Conservation (phyloP, 257 asterid genomes). For the Voacanga thouarsii region DNA sequence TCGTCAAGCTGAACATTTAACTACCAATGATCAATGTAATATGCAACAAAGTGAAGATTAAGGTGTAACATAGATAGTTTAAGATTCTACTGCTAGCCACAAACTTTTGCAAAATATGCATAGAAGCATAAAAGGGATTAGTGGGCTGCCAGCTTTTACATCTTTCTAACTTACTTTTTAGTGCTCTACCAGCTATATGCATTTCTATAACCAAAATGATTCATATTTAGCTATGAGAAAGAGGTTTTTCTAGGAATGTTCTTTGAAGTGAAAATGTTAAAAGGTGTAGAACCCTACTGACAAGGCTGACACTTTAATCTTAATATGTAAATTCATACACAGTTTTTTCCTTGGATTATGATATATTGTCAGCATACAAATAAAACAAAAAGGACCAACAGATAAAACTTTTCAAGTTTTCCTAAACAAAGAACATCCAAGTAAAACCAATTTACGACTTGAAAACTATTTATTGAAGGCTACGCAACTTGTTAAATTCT, state of each 20-base stretch:
- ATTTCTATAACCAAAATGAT: slow-evolving; percentile 18
- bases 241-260: slow-evolving; percentile 37
- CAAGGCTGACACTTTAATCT: slow-evolving; percentile 24
- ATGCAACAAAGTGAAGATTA: too few species aligned
- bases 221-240: slow-evolving; percentile 15
- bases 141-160: too few species aligned
- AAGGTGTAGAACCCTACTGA: slow-evolving; percentile 39
- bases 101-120: too few species aligned
- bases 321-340: slow-evolving; percentile 7
- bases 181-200: slow-evolving; percentile 16
- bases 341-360: slow-evolving; percentile 20
- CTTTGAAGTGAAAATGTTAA: slow-evolving; percentile 39
- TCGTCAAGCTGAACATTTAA: too few species aligned
- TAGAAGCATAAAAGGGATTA: too few species aligned
- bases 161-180: too few species aligned
- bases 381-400: slow-evolving; percentile 22
- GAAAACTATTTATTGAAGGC: not conserved
- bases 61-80: too few species aligned
- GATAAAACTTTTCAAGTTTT: slow-evolving; percentile 29
- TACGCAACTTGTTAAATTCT: not conserved
- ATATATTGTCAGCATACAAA: slow-evolving; percentile 28
- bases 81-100: too few species aligned
- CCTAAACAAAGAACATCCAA: slow-evolving; percentile 26
- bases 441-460: not conserved
- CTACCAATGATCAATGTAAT: too few species aligned